Conservation (phyloP, 306 rosid species). For the Malus fusca region DNA sequence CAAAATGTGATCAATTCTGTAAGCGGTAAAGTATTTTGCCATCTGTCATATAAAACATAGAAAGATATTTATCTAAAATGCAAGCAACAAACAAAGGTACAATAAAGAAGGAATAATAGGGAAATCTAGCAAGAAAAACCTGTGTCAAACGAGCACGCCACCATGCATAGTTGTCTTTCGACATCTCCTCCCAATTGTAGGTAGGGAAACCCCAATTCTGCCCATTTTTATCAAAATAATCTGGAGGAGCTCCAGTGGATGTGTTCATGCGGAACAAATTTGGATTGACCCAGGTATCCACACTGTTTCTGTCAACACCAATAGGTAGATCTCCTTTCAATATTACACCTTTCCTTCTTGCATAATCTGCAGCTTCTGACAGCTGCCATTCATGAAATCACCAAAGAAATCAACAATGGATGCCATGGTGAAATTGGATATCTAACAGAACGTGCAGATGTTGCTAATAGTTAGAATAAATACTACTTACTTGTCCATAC, state of each 20-base stretch:
- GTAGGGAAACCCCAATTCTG: conserved; percentile 99
- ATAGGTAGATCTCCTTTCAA: conserved; percentile 98
- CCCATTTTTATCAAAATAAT: conserved; percentile 96
- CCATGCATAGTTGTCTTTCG: conserved; percentile 91
- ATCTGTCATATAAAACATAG: conserved; percentile 53
- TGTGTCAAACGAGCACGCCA: conserved; percentile 91
- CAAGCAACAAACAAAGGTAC: neutral
- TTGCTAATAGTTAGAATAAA: conserved; percentile 13
- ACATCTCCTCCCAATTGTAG: conserved; percentile 99
- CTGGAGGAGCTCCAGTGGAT: conserved; percentile 97
- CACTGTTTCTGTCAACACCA: conserved; percentile 92
- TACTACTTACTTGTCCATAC: conserved; percentile 66
- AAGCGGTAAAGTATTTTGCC: conserved; percentile 96
- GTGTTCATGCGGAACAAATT: conserved; percentile 91
- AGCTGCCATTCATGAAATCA: conserved; percentile 40
- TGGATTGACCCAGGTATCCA: conserved; percentile 96
- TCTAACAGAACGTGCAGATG: neutral
- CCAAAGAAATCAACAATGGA: conserved; percentile 13
- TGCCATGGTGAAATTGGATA: neutral
- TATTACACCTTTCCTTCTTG: conserved; percentile 77
- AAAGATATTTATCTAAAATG: conserved; percentile 19
- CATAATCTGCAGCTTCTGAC: conserved; percentile 81
- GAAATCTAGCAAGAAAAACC: conserved; percentile 35
- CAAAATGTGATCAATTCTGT: conserved; percentile 89
- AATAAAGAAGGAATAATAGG: neutral